Evolutionary conservation across 371 early-diverging fungal species (phyloP).

Genomic region (Mucor irregularis): DNA sequence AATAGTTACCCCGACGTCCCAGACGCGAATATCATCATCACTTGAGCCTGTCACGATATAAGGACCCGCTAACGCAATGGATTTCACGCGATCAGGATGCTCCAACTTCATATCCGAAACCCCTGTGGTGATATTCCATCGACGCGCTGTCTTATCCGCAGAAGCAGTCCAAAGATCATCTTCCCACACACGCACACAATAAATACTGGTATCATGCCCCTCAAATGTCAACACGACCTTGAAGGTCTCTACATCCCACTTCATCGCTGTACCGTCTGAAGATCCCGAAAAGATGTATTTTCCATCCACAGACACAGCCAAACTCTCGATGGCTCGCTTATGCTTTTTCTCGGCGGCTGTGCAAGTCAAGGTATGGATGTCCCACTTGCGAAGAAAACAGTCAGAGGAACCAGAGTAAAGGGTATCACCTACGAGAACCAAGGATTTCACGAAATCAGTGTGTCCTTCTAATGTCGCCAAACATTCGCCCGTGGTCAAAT

Average conservation of each 20-base stretch:
- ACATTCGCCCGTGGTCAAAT: slow-evolving; percentile 58
- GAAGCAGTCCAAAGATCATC: slow-evolving; percentile 76
- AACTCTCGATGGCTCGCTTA: slow-evolving; percentile 61
- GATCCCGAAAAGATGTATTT: slow-evolving; percentile 63
- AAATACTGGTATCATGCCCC: slow-evolving; percentile 79
- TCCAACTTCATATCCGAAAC: slow-evolving; percentile 62
- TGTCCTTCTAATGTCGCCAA: slow-evolving; percentile 61
- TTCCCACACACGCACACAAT: slow-evolving; percentile 50
- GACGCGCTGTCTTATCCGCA: slow-evolving; percentile 76
- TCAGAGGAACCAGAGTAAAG: slow-evolving; percentile 79
- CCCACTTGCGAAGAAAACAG: slow-evolving; percentile 67
- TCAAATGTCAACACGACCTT: slow-evolving; percentile 38
- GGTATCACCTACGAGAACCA: slow-evolving; percentile 45
- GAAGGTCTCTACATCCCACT: slow-evolving; percentile 63
- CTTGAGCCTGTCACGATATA: slow-evolving; percentile 78
- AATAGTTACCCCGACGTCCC: slow-evolving; percentile 63
- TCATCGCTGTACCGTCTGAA: slow-evolving; percentile 66
- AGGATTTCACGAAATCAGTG: slow-evolving; percentile 74
- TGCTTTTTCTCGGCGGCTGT: slow-evolving; percentile 59
- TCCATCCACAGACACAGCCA: slow-evolving; percentile 51
- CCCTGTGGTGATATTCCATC: slow-evolving; percentile 60
- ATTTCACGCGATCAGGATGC: slow-evolving; percentile 84
- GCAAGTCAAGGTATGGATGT: slow-evolving; percentile 49
- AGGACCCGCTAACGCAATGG: slow-evolving; percentile 59
- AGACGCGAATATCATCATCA: slow-evolving; percentile 81